Evolutionary conservation across 2,329 filamentous ascomycete genomes (phyloP), one percentile per base, ranked within the genome.

Genomic region (Phaeosphaeriaceae sp.): DNA sequence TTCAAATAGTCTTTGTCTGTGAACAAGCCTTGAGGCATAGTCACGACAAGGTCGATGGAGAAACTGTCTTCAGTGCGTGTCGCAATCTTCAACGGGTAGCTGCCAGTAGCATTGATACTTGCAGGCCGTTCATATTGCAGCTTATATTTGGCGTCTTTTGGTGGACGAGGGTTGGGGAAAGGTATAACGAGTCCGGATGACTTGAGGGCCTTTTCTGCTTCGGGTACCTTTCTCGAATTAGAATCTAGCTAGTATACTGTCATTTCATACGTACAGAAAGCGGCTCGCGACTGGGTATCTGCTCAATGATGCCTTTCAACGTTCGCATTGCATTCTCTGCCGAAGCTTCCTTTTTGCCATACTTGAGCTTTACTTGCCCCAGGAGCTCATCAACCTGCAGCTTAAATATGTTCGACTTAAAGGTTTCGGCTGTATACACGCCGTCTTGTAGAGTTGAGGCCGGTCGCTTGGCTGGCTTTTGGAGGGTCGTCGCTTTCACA

Each of bases 1-100:
- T 96, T 92, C 41, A 92, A 81, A 70, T 93, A 97, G 74, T 99
- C 94, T 75, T 97, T 97, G 36, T 95, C 90, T 67, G 96, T 91
- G 64, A 97, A 92, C 11, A 96, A 75, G 1, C 82, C 76, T 48
- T 78, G 64, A 4, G 94, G 93, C 85, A 99, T 95, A 39, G 89
- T 88, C 13, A 96, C 85, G 5, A 93, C 86, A 81, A 97, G 84
- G 72, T 97, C 93, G 51, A 97, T 80, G 13, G 82, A 79, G 20
- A 87, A 75, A 20, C 71, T 73, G 40, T 76, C 74, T 59, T 87
- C 83, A 9, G 81, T 79, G 63, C 88, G 89, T 49, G 85, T 78
- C 74, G 90, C 87, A 2, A 87, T 92, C 71, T 85, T 87, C 42
- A 89, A 79, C 9, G 89, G 84, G 76, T 95, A 93, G 74, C 92